These are phyloP conservation scores for Aspergillus ellipticus DNA, from an alignment of 495 filamentous ascomycete species.

Conservation along the genomic window DNA sequence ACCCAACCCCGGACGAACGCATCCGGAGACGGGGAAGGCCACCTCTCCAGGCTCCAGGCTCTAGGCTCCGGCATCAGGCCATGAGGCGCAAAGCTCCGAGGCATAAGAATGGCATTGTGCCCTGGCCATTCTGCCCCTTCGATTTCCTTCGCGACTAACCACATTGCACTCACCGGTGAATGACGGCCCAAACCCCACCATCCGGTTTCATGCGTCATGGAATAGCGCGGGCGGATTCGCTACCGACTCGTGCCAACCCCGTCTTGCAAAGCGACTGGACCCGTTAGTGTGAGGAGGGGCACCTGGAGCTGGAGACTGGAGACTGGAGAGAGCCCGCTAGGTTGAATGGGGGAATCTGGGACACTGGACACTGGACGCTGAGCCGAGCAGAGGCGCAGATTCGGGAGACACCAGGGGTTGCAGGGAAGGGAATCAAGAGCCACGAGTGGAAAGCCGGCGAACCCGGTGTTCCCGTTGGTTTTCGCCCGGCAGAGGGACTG, in stretches of 20 bases:
- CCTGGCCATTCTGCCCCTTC: slow-evolving; percentile 1
- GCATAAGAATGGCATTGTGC: background rate
- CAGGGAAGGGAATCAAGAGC: background rate
- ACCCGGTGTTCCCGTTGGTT: slow-evolving; percentile 28
- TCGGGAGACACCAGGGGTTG: background rate
- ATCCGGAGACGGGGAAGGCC: background rate
- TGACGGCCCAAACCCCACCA: slow-evolving; percentile 3
- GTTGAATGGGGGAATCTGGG: background rate
- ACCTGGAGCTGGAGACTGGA: slow-evolving; percentile 1
- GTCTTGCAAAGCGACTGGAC: background rate
- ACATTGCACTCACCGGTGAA: slow-evolving; percentile 24
- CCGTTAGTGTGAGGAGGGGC: background rate
- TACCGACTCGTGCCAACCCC: background rate
- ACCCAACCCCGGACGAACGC: background rate
- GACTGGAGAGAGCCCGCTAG: background rate
- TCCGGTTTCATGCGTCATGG: slow-evolving; percentile 22
- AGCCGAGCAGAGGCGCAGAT: background rate
- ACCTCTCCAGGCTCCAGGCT: too few relatives aligned
- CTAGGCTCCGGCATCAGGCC: background rate
- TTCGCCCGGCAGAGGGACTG: slow-evolving; percentile 25
- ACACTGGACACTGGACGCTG: background rate
- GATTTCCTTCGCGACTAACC: slow-evolving; percentile 20
- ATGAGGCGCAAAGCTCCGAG: background rate
- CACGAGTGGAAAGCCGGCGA: slow-evolving; percentile 20
- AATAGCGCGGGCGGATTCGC: slow-evolving; percentile 10